Base-by-base conservation (phyloP, 345 rosid genomes). In the Rhodamnia rubescens region DNA sequence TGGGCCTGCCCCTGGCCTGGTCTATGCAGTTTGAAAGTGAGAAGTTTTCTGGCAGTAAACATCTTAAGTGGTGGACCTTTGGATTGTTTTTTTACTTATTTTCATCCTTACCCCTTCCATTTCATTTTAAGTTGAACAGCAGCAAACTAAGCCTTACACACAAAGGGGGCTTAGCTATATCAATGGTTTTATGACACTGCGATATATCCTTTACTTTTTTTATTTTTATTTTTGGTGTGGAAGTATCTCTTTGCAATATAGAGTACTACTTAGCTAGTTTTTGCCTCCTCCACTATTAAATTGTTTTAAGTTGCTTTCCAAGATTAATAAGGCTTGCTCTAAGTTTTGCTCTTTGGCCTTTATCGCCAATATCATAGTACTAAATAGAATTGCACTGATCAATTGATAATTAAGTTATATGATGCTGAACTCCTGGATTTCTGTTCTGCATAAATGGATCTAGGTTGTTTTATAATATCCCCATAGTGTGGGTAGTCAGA, bases 1-100 rank as follows among this genome's bases (percentile, higher is more conserved):
- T 69, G 47, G 26, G 47, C 26, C 0, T 36, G 26, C 26, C 14
- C 18, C 47, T 11, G 0, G 2, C 21, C 26, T 0, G 0, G 26
- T 21, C 80, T 69, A 18, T 18, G 26, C 80, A 69, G 14, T 18
- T 9, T 36, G 0, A 0, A 18, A 32, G 24, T 7, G 10, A 64
- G 42, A 15, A 64, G 42, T 15, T 64, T 64, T 29, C 20, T 64
- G 75, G 75, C 42, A 64, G 42, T 32, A 29, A 29, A 64, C 44
- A 64, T 4, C 42, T 64, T 29, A 64, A 64, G 0, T 64, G 75
- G 3, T 64, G 75, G 6, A 29, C 75, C 75, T 29, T 64, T 29
- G 75, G 75, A 29, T 29, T 61, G 74, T 61, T 29, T 64, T n/a
- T n/a, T n/a, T 50, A 29, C 18, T 64, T 64, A 64, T 29, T 64